Evolutionary conservation across 345 rosid species (phyloP), one percentile per base, ranked within the genome.

Genomic region (Corchorus olitorius): DNA sequence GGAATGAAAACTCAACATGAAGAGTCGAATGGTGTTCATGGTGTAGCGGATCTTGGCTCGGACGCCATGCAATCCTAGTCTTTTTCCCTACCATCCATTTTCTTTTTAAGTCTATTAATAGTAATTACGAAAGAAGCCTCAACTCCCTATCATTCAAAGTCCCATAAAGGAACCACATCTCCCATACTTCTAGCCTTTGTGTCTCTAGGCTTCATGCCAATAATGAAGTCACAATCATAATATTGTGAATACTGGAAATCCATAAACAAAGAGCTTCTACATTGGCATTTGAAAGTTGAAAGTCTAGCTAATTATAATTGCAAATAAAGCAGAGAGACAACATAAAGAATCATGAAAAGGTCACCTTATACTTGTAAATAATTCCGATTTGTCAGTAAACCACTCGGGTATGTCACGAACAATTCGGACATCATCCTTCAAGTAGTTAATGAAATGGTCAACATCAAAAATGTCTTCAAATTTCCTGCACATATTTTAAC

Each of bases 401-500:
- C 97, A 97, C 77, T 90, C 87, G 27, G 99, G 98, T 80, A 94
- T 97, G 77, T 94, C 99, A 20, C 96, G 93, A 79, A 97, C 98
- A 78, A 97, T 94, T 46, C 85, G 88, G 56, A 94, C 92, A 70
- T 97, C 98, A 76, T 90, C 91, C 78, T 92, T 97, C 81, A 97
- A 85, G 87, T 93, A 97, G 81, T 94, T 93, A 83, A 97, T 94
- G 87, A 97, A 97, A 88, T 92, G 97, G 81, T 97, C 93, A 49
- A 94, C 99, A 81, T 92, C 94, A 73, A 97, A 97, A 76, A 97
- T 94, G 81, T 97, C 98, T 81, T 97, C 90, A 85, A 94, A 97
- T 87, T 94, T 97, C 81, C 98, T 97, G 96, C 86, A 85, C 39
- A 70, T 20, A 34, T 4, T 65, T 66, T 53, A 39, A 75, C 45